These are phyloP conservation scores for Bothriochloa decipiens DNA, from an alignment of 176 grass and related monocot species.

Conservation along the genomic window DNA sequence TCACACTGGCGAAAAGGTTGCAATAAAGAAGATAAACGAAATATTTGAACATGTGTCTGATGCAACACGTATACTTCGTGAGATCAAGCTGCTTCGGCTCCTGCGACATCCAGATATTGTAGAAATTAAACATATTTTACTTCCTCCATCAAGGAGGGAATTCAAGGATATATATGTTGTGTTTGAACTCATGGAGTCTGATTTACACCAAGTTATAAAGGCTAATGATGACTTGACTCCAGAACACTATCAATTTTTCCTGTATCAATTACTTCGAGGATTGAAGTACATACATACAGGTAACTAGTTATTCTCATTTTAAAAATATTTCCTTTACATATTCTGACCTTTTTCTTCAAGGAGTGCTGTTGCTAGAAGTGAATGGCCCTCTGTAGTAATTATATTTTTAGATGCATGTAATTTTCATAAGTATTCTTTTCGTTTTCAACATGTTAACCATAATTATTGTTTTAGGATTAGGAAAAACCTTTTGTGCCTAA, in stretches of 20 bases:
- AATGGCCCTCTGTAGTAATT: neutral
- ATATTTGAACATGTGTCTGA: slow-evolving; percentile 87
- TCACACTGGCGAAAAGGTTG: slow-evolving; percentile 64
- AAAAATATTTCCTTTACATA: neutral
- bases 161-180: slow-evolving; percentile 89
- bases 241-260: slow-evolving; percentile 85
- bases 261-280: slow-evolving; percentile 77
- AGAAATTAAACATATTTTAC: slow-evolving; percentile 80
- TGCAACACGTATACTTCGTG: slow-evolving; percentile 74
- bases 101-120: slow-evolving; percentile 83
- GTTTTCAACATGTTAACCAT: neutral
- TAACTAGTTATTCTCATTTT: slow-evolving; percentile 10
- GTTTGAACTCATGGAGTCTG: slow-evolving; percentile 88
- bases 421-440: neutral
- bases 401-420: neutral
- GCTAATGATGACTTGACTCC: slow-evolving; percentile 77
- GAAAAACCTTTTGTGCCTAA: neutral
- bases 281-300: slow-evolving; percentile 88
- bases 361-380: neutral
- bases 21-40: slow-evolving; percentile 84
- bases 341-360: neutral
- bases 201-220: slow-evolving; percentile 88
- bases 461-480: neutral
- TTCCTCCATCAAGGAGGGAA: slow-evolving; percentile 75
- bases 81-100: slow-evolving; percentile 77